Base-by-base conservation (phyloP, 2,329 filamentous ascomycete genomes). In the Stemphylium beticola region DNA sequence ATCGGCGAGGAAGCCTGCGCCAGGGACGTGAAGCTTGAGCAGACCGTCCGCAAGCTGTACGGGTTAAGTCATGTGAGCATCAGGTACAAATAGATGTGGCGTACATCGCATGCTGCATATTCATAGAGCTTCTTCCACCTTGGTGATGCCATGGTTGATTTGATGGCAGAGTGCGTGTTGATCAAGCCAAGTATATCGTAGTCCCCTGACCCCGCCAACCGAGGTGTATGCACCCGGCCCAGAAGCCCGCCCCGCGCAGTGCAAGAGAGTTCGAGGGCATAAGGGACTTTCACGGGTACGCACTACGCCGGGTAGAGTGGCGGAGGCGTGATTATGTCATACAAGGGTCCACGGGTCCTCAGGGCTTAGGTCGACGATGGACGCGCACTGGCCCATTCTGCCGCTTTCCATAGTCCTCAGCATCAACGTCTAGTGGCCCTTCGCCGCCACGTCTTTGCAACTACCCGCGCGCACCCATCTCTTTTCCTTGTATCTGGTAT, bases 1-100 rank as follows among this genome's bases (percentile, higher is more conserved):
- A 69, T 91, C 87, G 33, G 85, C 78, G 33, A 92, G 76, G 68
- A 86, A 87, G 49, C 90, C 89, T 22, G 86, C 87, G 41, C 83
- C 82, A 10, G 86, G 81, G 8, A 87, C 82, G 55, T 87, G 83
- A 42, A 92, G 80, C 67, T 88, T 90, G 50, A 91, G 80, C 2
- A 92, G 81, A 5, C 88, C 88, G 72, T 92, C 89, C 10, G 89
- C 90, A 15, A 71, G 61, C 65, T 69, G 41, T n/a, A 31, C 1
- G 8, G 15, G 31, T 11, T 70, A 49, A 71, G 66, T 48, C 17
- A 24, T 8, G 3, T 5, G 4, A 31, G 33, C 10, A 33, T 3
- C 18, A 0, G 17, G 10, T 7, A 31, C 10, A 15, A 26, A 22
- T 5, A 12, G 8, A 33, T 20, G 32, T 20, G 29, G 55, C 68